These are phyloP conservation scores for Aspergillus diversus DNA, from an alignment of 495 filamentous ascomycete species.

Conservation along the genomic window DNA sequence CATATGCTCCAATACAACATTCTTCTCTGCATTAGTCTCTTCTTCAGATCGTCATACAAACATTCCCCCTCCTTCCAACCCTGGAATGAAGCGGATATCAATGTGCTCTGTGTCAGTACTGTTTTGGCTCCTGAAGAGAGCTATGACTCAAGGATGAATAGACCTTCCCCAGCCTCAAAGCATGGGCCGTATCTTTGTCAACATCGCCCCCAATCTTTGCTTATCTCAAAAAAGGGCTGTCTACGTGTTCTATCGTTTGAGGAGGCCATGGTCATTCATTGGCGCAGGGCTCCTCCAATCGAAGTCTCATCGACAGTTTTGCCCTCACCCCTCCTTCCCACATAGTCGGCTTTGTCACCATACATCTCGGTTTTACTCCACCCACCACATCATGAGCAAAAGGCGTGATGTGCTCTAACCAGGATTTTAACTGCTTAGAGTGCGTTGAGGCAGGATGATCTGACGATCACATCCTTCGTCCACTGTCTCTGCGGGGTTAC, in stretches of 20 bases:
- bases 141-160: not conserved
- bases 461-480: conserved; percentile 22
- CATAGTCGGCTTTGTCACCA: conserved; percentile 8
- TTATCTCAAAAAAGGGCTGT: not conserved
- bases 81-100: conserved; percentile 7
- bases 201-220: not conserved
- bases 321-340: conserved; percentile 20
- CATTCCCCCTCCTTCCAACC: conserved; percentile 8
- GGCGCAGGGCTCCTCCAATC: conserved; percentile 1
- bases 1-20: not conserved
- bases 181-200: not conserved
- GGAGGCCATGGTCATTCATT: conserved; percentile 13
- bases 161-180: too few relatives aligned
- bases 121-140: too few relatives aligned
- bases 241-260: conserved; percentile 17
- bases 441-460: conserved; percentile 22
- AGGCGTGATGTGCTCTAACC: not conserved
- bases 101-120: too few relatives aligned
- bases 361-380: conserved; percentile 12
- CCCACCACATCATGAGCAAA: conserved; percentile 12
- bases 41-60: conserved; percentile 1
- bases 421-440: conserved; percentile 8
- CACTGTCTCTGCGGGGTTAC: conserved; percentile 21
- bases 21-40: conserved; percentile 6
- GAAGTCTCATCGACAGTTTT: not conserved